Evolutionary conservation across 2,329 filamentous ascomycete species (phyloP), one percentile per base, ranked within the genome.

Genomic region (Diplocarpon mali): DNA sequence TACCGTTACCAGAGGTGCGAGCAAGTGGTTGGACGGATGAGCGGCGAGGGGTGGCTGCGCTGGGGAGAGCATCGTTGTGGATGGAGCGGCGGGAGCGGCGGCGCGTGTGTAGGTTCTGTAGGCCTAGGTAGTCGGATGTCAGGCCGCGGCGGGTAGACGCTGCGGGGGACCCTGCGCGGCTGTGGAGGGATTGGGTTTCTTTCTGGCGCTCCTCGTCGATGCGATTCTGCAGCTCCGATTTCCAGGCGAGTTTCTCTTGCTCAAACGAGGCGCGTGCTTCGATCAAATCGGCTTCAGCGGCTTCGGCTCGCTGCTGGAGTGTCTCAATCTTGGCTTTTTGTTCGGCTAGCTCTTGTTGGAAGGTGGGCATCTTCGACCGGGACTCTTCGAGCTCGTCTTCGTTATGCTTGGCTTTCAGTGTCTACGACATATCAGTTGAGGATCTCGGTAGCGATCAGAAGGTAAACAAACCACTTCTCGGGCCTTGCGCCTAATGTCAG

Each of bases 401-500:
- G 16, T 84, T 56, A 10, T 53, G 52, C 48, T 63, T 77, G 10
- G 69, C 68, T 61, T 77, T 83, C 13, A 72, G 65, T 43, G 84
- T 84, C 75, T 87, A 42, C 37, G 4, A n/a, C 20, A 13, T 16
- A 47, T 67, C 51, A 68, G 59, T 51, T 52, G 20, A 20, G 14
- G 2, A 17, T 15, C 7, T 17, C 15, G 16, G 7, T 4, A 8
- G 34, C 29, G 5, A 17, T 27, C 15, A 5, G 20, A 30, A 31
- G n/a, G 17, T 40, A 13, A 24, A 67, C 79, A 66, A 72, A 88
- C 84, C 57, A 83, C 72, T 64, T 98, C 92, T 50, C 92, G 77
- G 43, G 88, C 84, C 66, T 93, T 96, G 62, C 83, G 86, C 53
- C 92, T 75, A 65, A 94, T 77, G 32, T 96, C 92, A 5, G 78